Percentiles rank a stretch among this genome's conserved stretches.
These are phyloP conservation scores for Lactarius quietus DNA, from an alignment of 768 basidiomycete species.

Conservation along the genomic window DNA sequence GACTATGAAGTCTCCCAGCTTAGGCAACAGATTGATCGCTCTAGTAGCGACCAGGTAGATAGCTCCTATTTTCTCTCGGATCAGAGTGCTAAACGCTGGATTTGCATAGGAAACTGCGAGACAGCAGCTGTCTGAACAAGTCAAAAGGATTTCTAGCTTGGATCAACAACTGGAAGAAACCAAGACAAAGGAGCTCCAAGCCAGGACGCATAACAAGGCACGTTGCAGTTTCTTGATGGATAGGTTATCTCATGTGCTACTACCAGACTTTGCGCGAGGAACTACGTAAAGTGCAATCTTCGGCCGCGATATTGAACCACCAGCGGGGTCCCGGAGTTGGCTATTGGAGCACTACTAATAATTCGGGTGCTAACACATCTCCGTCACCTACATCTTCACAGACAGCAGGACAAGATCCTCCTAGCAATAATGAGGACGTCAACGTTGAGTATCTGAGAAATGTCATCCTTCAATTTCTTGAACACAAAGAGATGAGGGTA, in stretches of 20 bases:
- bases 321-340: constrained; percentile 93
- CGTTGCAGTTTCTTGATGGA: constrained; percentile 15
- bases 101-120: constrained; percentile 40
- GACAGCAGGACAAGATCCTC: constrained; percentile 34
- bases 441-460: constrained; percentile 96
- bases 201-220: constrained; percentile 79
- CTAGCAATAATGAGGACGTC: constrained; percentile 78
- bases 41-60: constrained; percentile 62
- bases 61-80: neutral
- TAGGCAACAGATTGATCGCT: constrained; percentile 44
- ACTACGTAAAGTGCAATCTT: constrained; percentile 91
- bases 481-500: constrained; percentile 98
- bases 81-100: neutral
- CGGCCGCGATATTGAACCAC: constrained; percentile 82
- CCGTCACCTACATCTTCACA: constrained; percentile 40
- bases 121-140: constrained; percentile 47
- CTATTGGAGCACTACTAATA: constrained; percentile 67
- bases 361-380: constrained; percentile 29
- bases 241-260: neutral
- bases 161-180: constrained; percentile 73
- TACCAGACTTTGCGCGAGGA: constrained; percentile 85
- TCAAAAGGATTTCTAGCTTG: constrained; percentile 46
- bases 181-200: constrained; percentile 63
- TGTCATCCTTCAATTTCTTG: constrained; percentile 94
- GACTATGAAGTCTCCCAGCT: constrained; percentile 56